A percentile compares a stretch with the other conserved stretches of the same genome.
phyloP scores from a whole-genome alignment of 805 yeast genomes.

The Pichia rugopelliculosa region DNA sequence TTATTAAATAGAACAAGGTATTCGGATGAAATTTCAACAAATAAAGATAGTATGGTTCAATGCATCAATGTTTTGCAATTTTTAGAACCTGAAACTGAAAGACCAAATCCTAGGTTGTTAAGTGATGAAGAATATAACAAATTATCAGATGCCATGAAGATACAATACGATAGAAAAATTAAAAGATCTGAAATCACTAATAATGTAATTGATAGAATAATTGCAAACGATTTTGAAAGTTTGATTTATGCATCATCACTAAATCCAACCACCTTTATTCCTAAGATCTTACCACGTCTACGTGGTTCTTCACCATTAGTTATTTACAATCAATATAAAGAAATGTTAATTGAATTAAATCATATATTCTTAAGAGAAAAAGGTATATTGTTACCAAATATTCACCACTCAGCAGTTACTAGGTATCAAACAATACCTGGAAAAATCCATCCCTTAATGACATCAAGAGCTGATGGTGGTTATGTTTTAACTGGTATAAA shows the following conservation, averaged over 20 bases:
- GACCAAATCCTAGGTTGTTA: slow-evolving; percentile 35
- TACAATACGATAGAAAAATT: slow-evolving; percentile 60
- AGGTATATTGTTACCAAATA: slow-evolving; percentile 73
- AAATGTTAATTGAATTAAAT: slow-evolving; percentile 65
- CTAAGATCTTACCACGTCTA: slow-evolving; percentile 51
- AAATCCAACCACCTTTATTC: slow-evolving; percentile 57
- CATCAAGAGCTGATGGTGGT: slow-evolving; percentile 90
- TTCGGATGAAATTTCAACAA: slow-evolving; percentile 38
- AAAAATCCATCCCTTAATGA: slow-evolving; percentile 91
- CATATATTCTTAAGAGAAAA: slow-evolving; percentile 59
- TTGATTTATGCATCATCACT: slow-evolving; percentile 68
- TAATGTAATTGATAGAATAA: slow-evolving; percentile 43
- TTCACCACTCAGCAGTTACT: slow-evolving; percentile 75
- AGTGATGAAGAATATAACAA: slow-evolving; percentile 46
- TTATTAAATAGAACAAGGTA: slow-evolving; percentile 62
- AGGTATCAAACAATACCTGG: slow-evolving; percentile 92
- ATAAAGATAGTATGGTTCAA: slow-evolving; percentile 35
- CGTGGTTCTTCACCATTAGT: slow-evolving; percentile 87
- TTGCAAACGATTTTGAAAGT: slow-evolving; percentile 60
- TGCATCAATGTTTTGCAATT: slow-evolving; percentile 68
- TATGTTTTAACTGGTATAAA: slow-evolving; percentile 70
- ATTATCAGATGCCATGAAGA: slow-evolving; percentile 51
- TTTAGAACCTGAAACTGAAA: slow-evolving; percentile 64
- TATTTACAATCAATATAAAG: slow-evolving; percentile 75
- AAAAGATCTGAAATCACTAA: slow-evolving; percentile 48